Conservation (phyloP, 2,329 filamentous ascomycete species). For the Sphaceloma murrayae region DNA sequence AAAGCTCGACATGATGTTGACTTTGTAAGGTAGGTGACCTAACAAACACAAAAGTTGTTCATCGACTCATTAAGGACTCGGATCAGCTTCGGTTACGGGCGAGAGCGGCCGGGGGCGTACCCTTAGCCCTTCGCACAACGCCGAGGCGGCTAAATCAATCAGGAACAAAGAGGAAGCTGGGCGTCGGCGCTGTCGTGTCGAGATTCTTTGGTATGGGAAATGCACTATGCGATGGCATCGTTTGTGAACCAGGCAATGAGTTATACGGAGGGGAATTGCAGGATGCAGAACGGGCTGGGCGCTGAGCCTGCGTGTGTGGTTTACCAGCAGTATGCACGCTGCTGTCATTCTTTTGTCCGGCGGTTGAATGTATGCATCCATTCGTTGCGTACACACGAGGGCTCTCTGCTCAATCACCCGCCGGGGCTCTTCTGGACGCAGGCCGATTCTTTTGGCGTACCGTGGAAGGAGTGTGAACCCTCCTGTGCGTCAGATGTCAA, state of each 20-base stretch:
- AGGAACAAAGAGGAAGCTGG: constrained; percentile 9
- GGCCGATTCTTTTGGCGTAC: neutral
- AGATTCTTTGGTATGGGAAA: constrained; percentile 16
- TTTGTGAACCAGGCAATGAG: constrained; percentile 10
- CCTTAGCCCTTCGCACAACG: no score
- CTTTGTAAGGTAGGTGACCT: no score
- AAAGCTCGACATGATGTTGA: no score
- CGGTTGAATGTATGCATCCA: constrained; percentile 1
- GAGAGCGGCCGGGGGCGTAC: constrained; percentile 6
- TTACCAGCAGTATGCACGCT: no score
- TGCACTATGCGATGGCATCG: constrained; percentile 6
- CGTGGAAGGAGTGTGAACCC: constrained; percentile 11
- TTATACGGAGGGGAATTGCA: neutral
- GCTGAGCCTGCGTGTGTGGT: no score
- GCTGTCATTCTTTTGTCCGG: neutral
- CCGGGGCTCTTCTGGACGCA: neutral
- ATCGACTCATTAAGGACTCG: no score
- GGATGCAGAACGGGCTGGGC: neutral
- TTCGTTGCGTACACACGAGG: neutral
- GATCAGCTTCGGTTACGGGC: constrained; percentile 13
- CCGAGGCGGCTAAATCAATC: no score
- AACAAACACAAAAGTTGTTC: no score
- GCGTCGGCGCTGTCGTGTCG: constrained; percentile 11
- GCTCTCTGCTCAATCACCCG: neutral
- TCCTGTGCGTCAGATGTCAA: constrained; percentile 1